A percentile compares a stretch with the other conserved stretches of the same genome.
These are phyloP conservation scores for Suillus placidus DNA, from an alignment of 768 basidiomycete genomes.

Conservation along the genomic window DNA sequence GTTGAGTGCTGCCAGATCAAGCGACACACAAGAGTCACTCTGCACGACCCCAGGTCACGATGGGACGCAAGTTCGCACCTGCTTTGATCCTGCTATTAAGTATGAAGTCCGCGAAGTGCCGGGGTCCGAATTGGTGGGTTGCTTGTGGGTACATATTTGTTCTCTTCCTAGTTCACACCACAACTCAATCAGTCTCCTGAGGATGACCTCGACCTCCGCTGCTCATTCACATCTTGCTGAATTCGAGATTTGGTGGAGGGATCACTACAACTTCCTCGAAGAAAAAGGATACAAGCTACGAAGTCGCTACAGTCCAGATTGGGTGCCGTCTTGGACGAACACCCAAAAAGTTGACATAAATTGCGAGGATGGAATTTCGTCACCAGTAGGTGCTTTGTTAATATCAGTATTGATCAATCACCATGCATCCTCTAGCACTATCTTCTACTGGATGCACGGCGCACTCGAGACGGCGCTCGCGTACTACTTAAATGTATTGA, in stretches of 20 bases:
- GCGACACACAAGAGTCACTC: too few species aligned
- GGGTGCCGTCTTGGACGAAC: constrained; percentile 26
- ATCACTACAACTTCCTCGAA: constrained; percentile 12
- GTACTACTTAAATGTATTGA: constrained; percentile 32
- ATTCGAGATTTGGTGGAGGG: constrained; percentile 5
- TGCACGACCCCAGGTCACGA: too few species aligned
- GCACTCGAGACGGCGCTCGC: constrained; percentile 22
- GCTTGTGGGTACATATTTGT: background rate
- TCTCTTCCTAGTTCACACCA: background rate
- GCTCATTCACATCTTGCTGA: background rate
- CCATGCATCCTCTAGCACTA: background rate
- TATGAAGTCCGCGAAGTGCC: background rate
- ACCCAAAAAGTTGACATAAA: background rate
- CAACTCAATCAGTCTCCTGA: background rate
- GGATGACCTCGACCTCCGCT: background rate
- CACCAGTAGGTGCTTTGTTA: background rate
- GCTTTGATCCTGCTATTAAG: too few species aligned
- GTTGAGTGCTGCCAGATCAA: background rate
- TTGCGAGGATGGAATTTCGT: background rate
- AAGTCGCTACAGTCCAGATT: constrained; percentile 19
- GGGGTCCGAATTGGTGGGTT: background rate
- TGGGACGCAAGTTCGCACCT: too few species aligned
- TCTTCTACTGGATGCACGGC: constrained; percentile 28
- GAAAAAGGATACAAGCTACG: constrained; percentile 21
- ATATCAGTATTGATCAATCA: background rate